Conservation (phyloP, 2,329 filamentous ascomycete genomes). For the Fusarium aywerte region DNA sequence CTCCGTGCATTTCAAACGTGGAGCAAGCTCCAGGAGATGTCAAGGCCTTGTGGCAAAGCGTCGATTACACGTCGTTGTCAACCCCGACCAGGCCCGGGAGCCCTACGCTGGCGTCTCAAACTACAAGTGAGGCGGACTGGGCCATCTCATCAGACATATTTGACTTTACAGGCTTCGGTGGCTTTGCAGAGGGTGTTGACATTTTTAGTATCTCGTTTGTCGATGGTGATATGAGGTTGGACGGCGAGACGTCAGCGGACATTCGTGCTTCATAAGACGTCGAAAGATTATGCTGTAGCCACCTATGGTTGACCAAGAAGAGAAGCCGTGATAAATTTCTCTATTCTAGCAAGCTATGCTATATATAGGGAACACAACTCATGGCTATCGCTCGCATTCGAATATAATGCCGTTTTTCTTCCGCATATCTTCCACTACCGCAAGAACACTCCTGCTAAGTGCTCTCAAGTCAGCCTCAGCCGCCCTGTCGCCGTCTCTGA, state of each 20-base stretch:
- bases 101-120: background rate
- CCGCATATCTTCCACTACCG: constrained; percentile 31
- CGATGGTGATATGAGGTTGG: constrained; percentile 17
- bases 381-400: constrained; percentile 12
- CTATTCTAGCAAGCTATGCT: accelerated
- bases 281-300: background rate
- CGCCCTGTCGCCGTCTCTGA: constrained; percentile 14
- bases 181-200: constrained; percentile 19
- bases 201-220: constrained; percentile 22
- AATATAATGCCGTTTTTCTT: constrained; percentile 25
- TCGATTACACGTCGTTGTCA: constrained; percentile 15
- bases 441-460: constrained; percentile 19
- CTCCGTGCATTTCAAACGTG: constrained; percentile 1
- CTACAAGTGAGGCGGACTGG: background rate
- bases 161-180: constrained; percentile 15
- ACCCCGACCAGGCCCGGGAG: constrained; percentile 18
- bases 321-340: background rate
- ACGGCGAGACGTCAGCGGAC: background rate
- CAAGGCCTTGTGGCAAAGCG: constrained; percentile 21
- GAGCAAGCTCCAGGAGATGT: constrained; percentile 7
- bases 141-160: constrained; percentile 11
- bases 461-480: constrained; percentile 22
- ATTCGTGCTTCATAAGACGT: background rate
- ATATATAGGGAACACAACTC: background rate
- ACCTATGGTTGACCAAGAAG: background rate